A percentile compares a stretch with the other conserved stretches of the same genome.
phyloP scores from a whole-genome alignment of 768 basidiomycete species.

The Leccinum arenicola region DNA sequence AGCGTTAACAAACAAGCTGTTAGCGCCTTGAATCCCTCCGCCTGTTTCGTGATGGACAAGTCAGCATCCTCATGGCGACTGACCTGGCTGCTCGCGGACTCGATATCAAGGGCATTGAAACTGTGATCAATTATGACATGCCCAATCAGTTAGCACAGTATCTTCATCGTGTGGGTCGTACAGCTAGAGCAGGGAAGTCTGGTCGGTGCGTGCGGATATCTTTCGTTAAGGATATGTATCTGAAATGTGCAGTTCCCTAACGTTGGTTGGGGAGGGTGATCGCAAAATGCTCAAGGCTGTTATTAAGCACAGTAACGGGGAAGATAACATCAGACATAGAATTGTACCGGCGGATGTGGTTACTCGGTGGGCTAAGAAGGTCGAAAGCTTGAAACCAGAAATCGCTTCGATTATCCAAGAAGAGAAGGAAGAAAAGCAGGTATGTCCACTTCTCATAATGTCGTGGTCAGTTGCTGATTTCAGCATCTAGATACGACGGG shows the following conservation, averaged over 20 bases:
- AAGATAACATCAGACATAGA: conserved; percentile 85
- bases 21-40: conserved; percentile 86
- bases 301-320: conserved; percentile 79
- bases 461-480: conserved; percentile 9
- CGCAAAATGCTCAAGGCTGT: conserved; percentile 95
- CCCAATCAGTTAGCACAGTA: conserved; percentile 90
- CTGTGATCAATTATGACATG: conserved; percentile 99
- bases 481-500: conserved; percentile 64
- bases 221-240: background rate
- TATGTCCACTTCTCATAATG: conserved; percentile 32
- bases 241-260: conserved; percentile 66
- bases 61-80: conserved; percentile 95
- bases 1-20: conserved; percentile 6
- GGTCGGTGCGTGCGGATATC: conserved; percentile 64
- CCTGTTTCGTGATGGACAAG: conserved; percentile 80
- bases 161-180: conserved; percentile 95
- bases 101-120: conserved; percentile 96
- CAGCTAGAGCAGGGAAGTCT: conserved; percentile 89
- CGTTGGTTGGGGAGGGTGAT: conserved; percentile 93
- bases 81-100: conserved; percentile 94
- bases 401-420: conserved; percentile 79
- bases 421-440: conserved; percentile 94
- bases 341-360: conserved; percentile 78
- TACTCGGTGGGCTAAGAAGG: conserved; percentile 62
- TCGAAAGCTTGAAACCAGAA: conserved; percentile 72